Evolutionary conservation across 116 monocot genomes (phyloP).

Genomic region (Phalaenopsis hybrid): DNA sequence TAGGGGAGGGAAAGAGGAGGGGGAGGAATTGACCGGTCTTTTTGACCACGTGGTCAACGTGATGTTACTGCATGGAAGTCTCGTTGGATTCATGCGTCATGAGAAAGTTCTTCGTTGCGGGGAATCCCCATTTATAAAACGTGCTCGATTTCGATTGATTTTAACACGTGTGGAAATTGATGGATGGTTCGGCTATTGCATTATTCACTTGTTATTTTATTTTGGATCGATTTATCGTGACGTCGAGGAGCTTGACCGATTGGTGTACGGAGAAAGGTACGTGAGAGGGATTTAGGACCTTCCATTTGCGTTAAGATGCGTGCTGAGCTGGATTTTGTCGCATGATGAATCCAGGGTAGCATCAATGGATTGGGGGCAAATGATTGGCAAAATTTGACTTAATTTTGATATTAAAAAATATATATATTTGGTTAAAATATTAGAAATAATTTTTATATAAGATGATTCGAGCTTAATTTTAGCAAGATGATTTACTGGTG

Average conservation of each 20-base stretch:
- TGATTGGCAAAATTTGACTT: neutral
- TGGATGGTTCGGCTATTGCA: no score
- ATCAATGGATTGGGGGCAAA: neutral
- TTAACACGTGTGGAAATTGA: neutral
- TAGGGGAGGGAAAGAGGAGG: neutral
- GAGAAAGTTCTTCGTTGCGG: no score
- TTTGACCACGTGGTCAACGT: slow-evolving; percentile 1
- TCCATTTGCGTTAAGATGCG: neutral
- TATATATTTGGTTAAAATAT: no score
- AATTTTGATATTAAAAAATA: no score
- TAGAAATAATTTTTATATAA: no score
- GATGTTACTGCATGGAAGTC: neutral
- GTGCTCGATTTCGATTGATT: slow-evolving; percentile 4
- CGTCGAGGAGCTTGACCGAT: no score
- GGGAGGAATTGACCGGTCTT: neutral
- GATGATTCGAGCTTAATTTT: no score
- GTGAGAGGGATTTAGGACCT: neutral
- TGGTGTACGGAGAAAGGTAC: neutral
- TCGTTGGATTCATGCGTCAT: neutral
- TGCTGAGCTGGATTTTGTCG: neutral
- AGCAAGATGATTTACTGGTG: no score
- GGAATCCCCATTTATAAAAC: neutral
- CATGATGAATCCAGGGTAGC: neutral
- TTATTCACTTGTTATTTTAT: no score
- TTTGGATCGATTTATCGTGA: no score